Evolutionary conservation across 2,329 filamentous ascomycete genomes (phyloP), one percentile per base, ranked within the genome.

Genomic region (Penicillium italicum): DNA sequence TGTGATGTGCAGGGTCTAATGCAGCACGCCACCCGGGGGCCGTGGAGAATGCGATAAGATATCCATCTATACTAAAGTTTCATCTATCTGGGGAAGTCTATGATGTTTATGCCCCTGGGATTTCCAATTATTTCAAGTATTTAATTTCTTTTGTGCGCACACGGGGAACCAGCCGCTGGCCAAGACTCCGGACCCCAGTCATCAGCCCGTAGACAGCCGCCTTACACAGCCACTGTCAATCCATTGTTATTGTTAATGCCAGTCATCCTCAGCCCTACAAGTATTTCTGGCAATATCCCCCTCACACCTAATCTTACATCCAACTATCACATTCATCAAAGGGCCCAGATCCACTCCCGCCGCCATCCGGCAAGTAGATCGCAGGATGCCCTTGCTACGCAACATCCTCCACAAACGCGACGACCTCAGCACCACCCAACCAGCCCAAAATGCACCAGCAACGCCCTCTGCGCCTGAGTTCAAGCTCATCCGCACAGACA

Each of bases 401-500:
- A 80, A 85, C 63, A 71, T 87, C 28, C 74, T 88, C 55, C 85
- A 82, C 70, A 87, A 85, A 75, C 85, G 84, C 66, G 81, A 84
- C 37, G 82, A 78, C 65, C 72, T 80, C 49, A 74, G 72, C 57
- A 71, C 18, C 14, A 16, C 20, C 20, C 20, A 74, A 54, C 78
- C 80, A 77, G 16, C 44, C 18, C 14, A 62, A 43, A 79, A 78
- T 62, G 80, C 82, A 60, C 60, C 62, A 12, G 38, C 49, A 14
- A 62, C 60, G 22, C 55, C 56, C 16, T 81, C 62, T 70, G 61
- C 79, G 1, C 86, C 88, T 55, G 85, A 89, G 64, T 91, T 97
- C 77, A 90, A 82, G 60, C 91, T 97, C 76, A 82, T 94, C 68
- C 87, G 91, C 59, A 88, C 90, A 62, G 93, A 96, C 69, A 96